Evolutionary conservation across 169 alveolate species (phyloP).

Genomic region (Plasmodium billcollinsi): DNA sequence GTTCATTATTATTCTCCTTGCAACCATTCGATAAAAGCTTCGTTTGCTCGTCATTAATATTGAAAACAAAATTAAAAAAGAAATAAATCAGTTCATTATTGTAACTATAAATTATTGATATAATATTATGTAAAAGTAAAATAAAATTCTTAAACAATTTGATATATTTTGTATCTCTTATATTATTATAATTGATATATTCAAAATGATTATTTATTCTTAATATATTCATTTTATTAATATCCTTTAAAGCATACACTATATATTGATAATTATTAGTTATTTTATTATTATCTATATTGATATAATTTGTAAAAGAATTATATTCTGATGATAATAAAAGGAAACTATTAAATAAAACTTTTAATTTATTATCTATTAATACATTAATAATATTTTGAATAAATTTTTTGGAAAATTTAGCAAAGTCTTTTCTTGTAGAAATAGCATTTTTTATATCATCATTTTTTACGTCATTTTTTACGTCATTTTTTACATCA

Average conservation of each 20-base stretch:
- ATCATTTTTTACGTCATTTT: background rate
- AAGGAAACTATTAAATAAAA: constrained; percentile 32
- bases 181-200: background rate
- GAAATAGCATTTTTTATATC: background rate
- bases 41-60: constrained; percentile 32
- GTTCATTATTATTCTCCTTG: background rate
- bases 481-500: background rate
- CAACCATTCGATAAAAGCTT: constrained; percentile 1
- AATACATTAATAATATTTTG: constrained; percentile 32
- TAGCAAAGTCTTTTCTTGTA: background rate
- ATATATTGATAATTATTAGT: constrained; percentile 48
- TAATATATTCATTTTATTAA: constrained; percentile 40
- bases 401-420: constrained; percentile 26
- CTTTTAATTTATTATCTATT: constrained; percentile 43
- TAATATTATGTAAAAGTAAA: constrained; percentile 53
- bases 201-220: constrained; percentile 4
- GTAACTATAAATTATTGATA: constrained; percentile 67
- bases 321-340: constrained; percentile 51
- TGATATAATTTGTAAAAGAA: constrained; percentile 19
- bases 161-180: constrained; percentile 17
- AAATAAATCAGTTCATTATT: constrained; percentile 45
- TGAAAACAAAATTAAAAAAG: constrained; percentile 53
- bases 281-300: constrained; percentile 3
- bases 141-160: constrained; percentile 49
- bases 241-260: constrained; percentile 23